A percentile compares a stretch with the other conserved stretches of the same genome.
phyloP scores from a whole-genome alignment of 768 basidiomycete genomes.

The Sporobolomyces roseus region DNA sequence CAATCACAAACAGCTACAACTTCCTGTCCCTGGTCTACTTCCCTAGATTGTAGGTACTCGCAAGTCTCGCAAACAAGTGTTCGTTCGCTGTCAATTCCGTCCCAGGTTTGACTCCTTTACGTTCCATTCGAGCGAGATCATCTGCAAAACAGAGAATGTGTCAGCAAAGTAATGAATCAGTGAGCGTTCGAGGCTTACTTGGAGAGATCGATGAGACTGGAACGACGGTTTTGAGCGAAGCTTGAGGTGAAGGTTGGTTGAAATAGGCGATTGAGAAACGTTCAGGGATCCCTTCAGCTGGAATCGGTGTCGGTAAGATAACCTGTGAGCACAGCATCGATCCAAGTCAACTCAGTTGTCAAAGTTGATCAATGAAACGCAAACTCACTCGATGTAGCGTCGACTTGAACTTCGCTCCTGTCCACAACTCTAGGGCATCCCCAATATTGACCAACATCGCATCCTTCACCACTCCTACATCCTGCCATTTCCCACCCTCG shows the following conservation, averaged over 20 bases:
- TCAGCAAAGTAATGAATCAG: background rate
- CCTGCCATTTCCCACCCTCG: slow-evolving; percentile 24
- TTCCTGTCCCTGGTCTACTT: no score
- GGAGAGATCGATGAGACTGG: slow-evolving; percentile 26
- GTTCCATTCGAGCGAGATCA: slow-evolving; percentile 35
- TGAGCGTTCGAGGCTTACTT: background rate
- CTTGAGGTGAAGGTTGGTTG: slow-evolving; percentile 22
- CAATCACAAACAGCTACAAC: no score
- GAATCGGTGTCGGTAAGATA: slow-evolving; percentile 22
- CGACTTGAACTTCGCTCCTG: slow-evolving; percentile 29
- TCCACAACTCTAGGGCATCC: slow-evolving; percentile 34
- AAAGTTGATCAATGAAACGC: no score
- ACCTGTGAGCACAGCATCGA: no score
- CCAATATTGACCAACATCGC: slow-evolving; percentile 36
- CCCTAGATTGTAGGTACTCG: slow-evolving; percentile 30
- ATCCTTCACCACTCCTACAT: slow-evolving; percentile 18
- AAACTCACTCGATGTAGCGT: slow-evolving; percentile 38
- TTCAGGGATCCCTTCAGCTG: slow-evolving; percentile 34
- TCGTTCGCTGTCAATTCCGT: slow-evolving; percentile 14
- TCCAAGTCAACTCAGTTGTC: no score
- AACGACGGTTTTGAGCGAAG: slow-evolving; percentile 29
- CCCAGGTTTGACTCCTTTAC: slow-evolving; percentile 32
- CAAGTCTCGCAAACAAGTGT: slow-evolving; percentile 27
- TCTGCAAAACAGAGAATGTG: background rate
- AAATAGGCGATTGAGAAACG: slow-evolving; percentile 38